Base-by-base conservation (phyloP, 177 flowering plant genomes). In the Telopea speciosissima region DNA sequence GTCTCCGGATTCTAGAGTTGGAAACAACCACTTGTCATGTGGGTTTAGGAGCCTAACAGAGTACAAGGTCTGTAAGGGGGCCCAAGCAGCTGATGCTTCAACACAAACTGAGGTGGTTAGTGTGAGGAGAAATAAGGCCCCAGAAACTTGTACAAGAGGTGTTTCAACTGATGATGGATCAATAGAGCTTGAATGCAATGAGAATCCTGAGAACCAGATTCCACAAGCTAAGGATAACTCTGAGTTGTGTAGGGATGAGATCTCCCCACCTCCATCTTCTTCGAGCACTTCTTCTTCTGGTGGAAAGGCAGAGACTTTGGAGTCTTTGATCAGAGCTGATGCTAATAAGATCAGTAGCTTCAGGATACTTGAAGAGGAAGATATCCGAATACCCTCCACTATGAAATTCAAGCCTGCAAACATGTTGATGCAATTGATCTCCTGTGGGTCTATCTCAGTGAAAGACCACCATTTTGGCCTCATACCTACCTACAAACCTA, bases 361-460 rank as follows among this genome's bases (percentile, higher is more conserved):
- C 72, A 82, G 93, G 74, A 85, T 83, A 74, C 83, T 83, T 56
- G 90, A 89, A 76, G 93, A 90, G 76, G 98, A 87, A 74, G 92
- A 84, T 10, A 28, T 79, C 58, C 79, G 76, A 21, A 75, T 72
- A 74, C 81, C 88, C 21, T 64, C 81, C 58, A 77, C 76, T 75
- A 69, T 82, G 25, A 89, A 88, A 78, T 76, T 87, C 25, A 93
- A 86, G 85, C 87, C 96, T 54, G 78, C 96, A 22, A 85, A 88
- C 65, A 70, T 89, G 82, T 70, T 93, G 72, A 85, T 96, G 96
- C 99, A 96, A 72, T 73, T 96, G 74, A 89, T 96, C 65, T 89
- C 98, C 0, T 96, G 99, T 75, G 99, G 99, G 42, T 96, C 98
- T 22, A 80, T 96, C 71, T 79, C 96, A 5, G 97, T 96, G 67